phyloP scores from a whole-genome alignment of 768 basidiomycete species.

The Lentinula detonsa region DNA sequence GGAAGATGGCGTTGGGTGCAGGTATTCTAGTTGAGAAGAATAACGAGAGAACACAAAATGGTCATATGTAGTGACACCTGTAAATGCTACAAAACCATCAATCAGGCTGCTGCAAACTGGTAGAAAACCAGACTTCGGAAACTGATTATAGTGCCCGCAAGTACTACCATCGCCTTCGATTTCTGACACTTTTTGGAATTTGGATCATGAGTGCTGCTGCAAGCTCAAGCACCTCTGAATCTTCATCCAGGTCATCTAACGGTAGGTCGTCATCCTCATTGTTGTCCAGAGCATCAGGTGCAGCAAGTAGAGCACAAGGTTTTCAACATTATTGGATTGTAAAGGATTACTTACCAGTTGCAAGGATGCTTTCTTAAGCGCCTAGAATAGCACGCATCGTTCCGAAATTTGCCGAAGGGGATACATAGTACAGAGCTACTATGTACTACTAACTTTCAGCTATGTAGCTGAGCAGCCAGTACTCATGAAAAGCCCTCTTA shows the following conservation, averaged over 20 bases:
- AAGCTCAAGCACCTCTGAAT: neutral
- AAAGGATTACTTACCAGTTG: no score
- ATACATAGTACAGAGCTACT: no score
- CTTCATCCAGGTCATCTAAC: neutral
- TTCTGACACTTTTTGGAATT: neutral
- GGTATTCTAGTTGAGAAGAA: neutral
- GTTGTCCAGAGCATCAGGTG: neutral
- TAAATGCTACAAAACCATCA: constrained; percentile 7
- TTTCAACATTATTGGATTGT: neutral
- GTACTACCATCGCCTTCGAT: constrained; percentile 2
- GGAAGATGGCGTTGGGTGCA: neutral
- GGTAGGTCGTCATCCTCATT: neutral
- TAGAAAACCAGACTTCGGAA: constrained; percentile 11
- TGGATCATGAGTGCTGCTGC: neutral
- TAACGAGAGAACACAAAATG: neutral
- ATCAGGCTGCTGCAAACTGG: constrained; percentile 9
- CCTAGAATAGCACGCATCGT: no score
- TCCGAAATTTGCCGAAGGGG: no score
- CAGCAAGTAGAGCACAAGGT: neutral
- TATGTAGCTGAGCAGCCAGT: no score
- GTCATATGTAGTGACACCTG: neutral
- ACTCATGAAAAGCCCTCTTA: no score
- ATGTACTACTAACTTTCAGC: no score
- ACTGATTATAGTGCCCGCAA: constrained; percentile 11
- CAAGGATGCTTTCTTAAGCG: no score